These are phyloP conservation scores for Aspergillus fructus DNA, from an alignment of 2,329 filamentous ascomycete genomes.

Conservation along the genomic window DNA sequence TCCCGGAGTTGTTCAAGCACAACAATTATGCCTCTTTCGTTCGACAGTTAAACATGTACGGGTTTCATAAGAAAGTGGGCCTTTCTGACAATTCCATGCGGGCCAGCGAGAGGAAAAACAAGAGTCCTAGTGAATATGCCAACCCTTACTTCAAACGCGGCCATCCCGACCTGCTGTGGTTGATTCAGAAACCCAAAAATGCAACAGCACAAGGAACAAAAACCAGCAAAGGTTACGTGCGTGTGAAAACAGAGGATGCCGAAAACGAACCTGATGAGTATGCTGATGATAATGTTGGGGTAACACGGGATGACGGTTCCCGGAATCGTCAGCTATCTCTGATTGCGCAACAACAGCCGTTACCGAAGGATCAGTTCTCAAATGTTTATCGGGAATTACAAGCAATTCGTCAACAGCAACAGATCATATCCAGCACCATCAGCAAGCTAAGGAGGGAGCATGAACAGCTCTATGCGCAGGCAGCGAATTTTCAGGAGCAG, in stretches of 20 bases:
- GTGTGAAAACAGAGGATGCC: constrained; percentile 57
- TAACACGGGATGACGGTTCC: constrained; percentile 33
- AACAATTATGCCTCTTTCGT: constrained; percentile 79
- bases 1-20: constrained; percentile 75
- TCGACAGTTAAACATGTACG: constrained; percentile 67
- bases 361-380: constrained; percentile 71
- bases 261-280: constrained; percentile 64
- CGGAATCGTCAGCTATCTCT: constrained; percentile 46
- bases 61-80: constrained; percentile 70
- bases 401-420: constrained; percentile 81
- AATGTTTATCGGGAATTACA: constrained; percentile 77
- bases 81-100: constrained; percentile 97
- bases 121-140: constrained; percentile 96
- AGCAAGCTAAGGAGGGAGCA: constrained; percentile 79
- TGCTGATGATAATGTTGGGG: constrained; percentile 40
- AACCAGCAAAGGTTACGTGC: constrained; percentile 45
- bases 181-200: constrained; percentile 93
- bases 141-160: constrained; percentile 95
- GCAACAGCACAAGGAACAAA: constrained; percentile 56
- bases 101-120: constrained; percentile 93
- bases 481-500: constrained; percentile 81
- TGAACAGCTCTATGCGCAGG: constrained; percentile 82
- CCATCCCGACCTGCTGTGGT: constrained; percentile 87
- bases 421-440: constrained; percentile 80
- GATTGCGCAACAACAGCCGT: constrained; percentile 36